Evolutionary conservation across 164 flowering plant genomes (phyloP).

Genomic region (Buxus sempervirens): DNA sequence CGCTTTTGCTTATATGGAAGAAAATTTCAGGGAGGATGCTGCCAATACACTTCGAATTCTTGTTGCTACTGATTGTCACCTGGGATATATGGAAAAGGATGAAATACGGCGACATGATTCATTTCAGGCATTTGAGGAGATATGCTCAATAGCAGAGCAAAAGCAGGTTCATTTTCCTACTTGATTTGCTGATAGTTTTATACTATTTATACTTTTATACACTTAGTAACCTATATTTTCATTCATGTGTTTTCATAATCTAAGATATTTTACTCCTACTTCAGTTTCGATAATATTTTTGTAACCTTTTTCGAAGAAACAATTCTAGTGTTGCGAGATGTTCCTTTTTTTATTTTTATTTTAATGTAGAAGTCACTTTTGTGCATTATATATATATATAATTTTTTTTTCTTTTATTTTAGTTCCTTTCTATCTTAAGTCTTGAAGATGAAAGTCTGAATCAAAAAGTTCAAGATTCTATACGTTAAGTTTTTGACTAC

Average conservation of each 20-base stretch:
- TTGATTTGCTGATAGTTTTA: background rate
- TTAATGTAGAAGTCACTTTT: too few relatives aligned
- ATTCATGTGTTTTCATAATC: background rate
- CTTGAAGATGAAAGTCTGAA: too few relatives aligned
- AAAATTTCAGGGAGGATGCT: constrained; percentile 55
- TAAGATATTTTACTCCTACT: background rate
- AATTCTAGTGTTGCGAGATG: too few relatives aligned
- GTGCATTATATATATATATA: too few relatives aligned
- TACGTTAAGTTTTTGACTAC: too few relatives aligned
- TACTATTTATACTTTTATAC: background rate
- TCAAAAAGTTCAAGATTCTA: too few relatives aligned
- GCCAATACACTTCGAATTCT: constrained; percentile 69
- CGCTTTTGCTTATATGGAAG: background rate
- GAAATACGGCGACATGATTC: constrained; percentile 93
- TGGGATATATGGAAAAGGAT: constrained; percentile 98
- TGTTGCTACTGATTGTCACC: constrained; percentile 95
- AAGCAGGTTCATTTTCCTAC: constrained; percentile 47
- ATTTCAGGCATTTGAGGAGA: constrained; percentile 92
- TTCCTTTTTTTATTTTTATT: too few relatives aligned
- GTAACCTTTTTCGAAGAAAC: background rate
- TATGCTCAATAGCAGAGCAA: constrained; percentile 90
- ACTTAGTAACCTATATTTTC: background rate
- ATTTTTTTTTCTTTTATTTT: too few relatives aligned
- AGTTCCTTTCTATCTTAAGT: too few relatives aligned
- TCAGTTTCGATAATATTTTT: too few relatives aligned